Base-by-base conservation (phyloP, 768 basidiomycete species). In the Lactarius akahatsu region DNA sequence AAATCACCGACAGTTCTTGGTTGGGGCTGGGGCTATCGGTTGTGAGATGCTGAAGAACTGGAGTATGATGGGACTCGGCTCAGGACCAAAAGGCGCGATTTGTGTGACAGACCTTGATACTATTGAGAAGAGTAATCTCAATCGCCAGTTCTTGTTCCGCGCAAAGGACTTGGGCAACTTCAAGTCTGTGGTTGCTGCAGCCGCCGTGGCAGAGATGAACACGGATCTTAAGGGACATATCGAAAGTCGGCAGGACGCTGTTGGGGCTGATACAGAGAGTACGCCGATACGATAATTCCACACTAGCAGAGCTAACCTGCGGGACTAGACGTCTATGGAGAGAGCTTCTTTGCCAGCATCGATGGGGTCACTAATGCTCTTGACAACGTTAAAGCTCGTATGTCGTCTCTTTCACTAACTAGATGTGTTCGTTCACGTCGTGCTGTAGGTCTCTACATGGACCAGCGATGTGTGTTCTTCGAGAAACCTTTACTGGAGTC, bases 11-110 rank as follows among this genome's bases (percentile, higher is more conserved):
- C 92, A 98, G 73, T 99, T 99, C 85, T 84, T 99, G 55, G 97
- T 99, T 63, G 97, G 97, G 10, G 88, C 96, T n/a, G 97, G 97
- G 55, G 97, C 97, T 41, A 98, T 99, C 75, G 97, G 97, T 23
- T 99, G 97, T 74, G 97, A 99, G 80, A 98, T 98, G 97, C 80
- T 99, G 73, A 99, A 99, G 83, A 99, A 98, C 78, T 99, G 97
- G 97, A 91, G 92, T 70, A 92, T 98, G 94, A 96, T 98, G 84
- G 97, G 97, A 67, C 80, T 99, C 56, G 96, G 86, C 8, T 85
- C 89, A 36, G 92, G 92, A 13, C 80, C 85, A 18, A 81, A 87
- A 50, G 97, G 92, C 11, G 78, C 83, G 60, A 92, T 99, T 64
- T 88, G 96, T 72, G 93, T 98, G 63, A 98, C 97, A 6, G 97